Conservation (phyloP, 345 rosid species). For the Salix caprea region DNA sequence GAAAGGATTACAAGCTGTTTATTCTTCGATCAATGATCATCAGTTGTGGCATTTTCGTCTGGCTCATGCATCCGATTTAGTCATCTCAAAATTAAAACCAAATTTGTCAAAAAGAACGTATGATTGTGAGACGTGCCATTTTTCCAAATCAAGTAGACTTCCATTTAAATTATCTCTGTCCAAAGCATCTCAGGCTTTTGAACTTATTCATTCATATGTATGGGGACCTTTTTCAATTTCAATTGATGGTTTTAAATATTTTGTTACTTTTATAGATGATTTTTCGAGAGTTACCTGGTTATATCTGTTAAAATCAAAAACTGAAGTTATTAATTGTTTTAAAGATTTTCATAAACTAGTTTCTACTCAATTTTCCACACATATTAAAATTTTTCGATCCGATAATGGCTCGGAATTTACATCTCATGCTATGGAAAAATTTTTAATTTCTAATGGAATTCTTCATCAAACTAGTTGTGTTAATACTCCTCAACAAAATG, state of each 20-base stretch:
- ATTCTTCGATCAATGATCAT: neutral
- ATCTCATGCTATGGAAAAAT: neutral
- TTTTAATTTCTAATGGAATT: neutral
- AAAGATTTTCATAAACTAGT: neutral
- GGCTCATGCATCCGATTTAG: neutral
- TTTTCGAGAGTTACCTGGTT: neutral
- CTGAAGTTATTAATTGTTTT: neutral
- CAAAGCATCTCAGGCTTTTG: neutral
- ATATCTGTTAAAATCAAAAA: conserved; percentile 1
- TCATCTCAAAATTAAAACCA: neutral
- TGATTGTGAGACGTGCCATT: neutral
- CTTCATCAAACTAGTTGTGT: neutral
- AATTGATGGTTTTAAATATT: no score
- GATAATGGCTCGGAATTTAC: neutral
- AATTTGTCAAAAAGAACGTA: neutral
- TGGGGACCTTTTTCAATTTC: no score
- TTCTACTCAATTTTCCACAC: neutral
- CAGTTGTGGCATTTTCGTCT: neutral
- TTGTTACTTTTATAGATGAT: neutral
- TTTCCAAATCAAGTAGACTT: neutral
- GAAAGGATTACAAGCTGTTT: neutral
- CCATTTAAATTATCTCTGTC: neutral
- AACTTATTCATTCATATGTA: no score
- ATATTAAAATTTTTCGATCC: neutral
- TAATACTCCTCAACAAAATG: neutral